Evolutionary conservation across 768 basidiomycete species (phyloP).

Genomic region (Paxillus rubicundulus): DNA sequence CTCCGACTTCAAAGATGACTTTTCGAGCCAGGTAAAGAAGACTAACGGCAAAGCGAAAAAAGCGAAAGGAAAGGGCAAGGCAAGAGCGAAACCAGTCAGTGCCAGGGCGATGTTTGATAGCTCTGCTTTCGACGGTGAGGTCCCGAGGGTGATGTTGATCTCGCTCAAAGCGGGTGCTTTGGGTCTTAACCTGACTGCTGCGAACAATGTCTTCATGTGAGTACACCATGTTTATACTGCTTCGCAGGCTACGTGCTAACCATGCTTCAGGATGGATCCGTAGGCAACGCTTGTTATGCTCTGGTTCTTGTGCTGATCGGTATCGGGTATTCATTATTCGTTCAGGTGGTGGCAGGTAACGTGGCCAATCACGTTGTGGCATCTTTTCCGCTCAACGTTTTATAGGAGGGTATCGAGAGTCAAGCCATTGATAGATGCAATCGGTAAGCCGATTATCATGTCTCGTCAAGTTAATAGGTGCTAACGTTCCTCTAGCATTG

Average conservation of each 20-base stretch:
- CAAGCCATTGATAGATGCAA: constrained; percentile 83
- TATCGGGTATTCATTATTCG: not conserved
- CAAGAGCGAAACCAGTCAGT: constrained; percentile 15
- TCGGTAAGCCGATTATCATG: constrained; percentile 38
- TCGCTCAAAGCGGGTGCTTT: constrained; percentile 86
- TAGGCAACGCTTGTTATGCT: constrained; percentile 38
- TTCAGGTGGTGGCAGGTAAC: constrained; percentile 74
- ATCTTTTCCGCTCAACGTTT: constrained; percentile 8
- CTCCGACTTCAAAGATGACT: constrained; percentile 33
- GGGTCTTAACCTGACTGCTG: constrained; percentile 84
- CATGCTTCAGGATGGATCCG: constrained; percentile 70
- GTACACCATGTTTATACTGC: constrained; percentile 21
- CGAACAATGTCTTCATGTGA: constrained; percentile 82
- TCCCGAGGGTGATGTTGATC: constrained; percentile 81
- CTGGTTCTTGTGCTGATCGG: constrained; percentile 12
- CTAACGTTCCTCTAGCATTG: constrained; percentile 46
- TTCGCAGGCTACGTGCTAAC: constrained; percentile 5
- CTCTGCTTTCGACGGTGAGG: constrained; percentile 34
- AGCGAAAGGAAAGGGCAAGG: constrained; percentile 39
- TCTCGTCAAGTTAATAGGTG: not conserved
- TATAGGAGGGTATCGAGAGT: constrained; percentile 76
- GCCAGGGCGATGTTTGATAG: constrained; percentile 17
- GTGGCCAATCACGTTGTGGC: constrained; percentile 2
- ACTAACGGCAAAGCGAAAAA: constrained; percentile 37
- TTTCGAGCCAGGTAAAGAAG: constrained; percentile 32